Evolutionary conservation across 2,329 filamentous ascomycete genomes (phyloP), one percentile per base, ranked within the genome.

Genomic region (Hirsutella minnesotensis): DNA sequence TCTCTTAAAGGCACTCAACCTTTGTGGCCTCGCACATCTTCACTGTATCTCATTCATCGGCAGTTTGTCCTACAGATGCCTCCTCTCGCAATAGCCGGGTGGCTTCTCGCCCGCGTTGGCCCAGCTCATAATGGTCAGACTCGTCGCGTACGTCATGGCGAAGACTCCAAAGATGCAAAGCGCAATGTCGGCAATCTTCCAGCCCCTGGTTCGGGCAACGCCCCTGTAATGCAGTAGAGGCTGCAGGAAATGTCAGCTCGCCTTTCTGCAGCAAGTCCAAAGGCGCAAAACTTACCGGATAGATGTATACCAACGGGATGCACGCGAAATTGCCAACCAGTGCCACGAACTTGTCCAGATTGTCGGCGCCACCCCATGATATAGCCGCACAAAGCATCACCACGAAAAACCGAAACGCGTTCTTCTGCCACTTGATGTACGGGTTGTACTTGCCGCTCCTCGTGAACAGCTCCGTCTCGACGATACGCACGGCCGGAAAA

Each of bases 401-500:
- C 48, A 95, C 79, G 57, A 90, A 81, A 71, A 96, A 98, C 43
- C 92, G 83, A 70, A 95, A 98, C 29, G 83, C 69, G 54, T 98
- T 98, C 79, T 98, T 98, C 73, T 96, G 86, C 92, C 92, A 98
- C 69, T 98, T 98, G 70, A 98, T 94, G 58, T 86, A 92, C 1
- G 88, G 89, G 59, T 96, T 95, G 67, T 95, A 95, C 65, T 98
- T 98, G 53, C 92, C 89, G 48, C 88, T 95, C 57, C 84, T 76
- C 20, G 86, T 94, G 63, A 96, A 98, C 7, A 96, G 72, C 51
- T 88, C 87, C 53, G 94, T 95, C 64, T 94, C 89, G 29, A 86
- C 87, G 56, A 98, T 98, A 57, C 90, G 84, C 56, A 98, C 96
- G 36, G 92, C 92, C 0, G 92, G 92, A 71, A 96, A 98, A 52